phyloP scores from a whole-genome alignment of 2,329 filamentous ascomycete species.

The Paecilomyces sp. region DNA sequence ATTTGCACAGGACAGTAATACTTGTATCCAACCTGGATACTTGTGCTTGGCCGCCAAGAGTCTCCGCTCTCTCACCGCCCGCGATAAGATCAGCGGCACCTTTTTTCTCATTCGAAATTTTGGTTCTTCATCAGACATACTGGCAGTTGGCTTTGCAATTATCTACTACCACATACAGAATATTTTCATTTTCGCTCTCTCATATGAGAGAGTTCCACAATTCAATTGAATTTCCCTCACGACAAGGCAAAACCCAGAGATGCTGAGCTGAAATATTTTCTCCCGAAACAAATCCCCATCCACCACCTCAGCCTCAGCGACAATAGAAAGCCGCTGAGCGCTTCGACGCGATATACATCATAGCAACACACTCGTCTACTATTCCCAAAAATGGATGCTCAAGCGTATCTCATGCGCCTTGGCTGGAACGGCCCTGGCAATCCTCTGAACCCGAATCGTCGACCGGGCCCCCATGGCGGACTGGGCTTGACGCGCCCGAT shows the following conservation, averaged over 20 bases:
- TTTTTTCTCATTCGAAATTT: background rate
- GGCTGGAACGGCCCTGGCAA: conserved; percentile 88
- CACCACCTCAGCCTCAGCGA: background rate
- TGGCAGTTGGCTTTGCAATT: background rate
- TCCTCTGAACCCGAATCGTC: conserved; percentile 64
- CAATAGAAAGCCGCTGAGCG: background rate
- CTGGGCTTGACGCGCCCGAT: conserved; percentile 78
- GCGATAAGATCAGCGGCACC: background rate
- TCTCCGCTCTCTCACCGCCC: background rate
- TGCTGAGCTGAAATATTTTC: background rate
- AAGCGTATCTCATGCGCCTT: conserved; percentile 73
- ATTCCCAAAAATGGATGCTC: conserved; percentile 94
- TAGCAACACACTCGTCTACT: too few relatives aligned
- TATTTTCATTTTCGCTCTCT: background rate
- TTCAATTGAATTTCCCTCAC: too few relatives aligned
- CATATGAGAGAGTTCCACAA: too few relatives aligned
- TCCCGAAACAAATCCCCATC: background rate
- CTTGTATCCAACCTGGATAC: background rate
- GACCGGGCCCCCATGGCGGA: conserved; percentile 47
- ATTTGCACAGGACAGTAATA: background rate
- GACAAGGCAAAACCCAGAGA: background rate
- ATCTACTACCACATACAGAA: background rate
- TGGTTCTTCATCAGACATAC: background rate
- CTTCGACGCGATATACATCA: background rate
- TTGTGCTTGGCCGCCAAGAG: background rate